phyloP scores from a whole-genome alignment of 2,329 filamentous ascomycete species.

The Diaporthe longicolla region DNA sequence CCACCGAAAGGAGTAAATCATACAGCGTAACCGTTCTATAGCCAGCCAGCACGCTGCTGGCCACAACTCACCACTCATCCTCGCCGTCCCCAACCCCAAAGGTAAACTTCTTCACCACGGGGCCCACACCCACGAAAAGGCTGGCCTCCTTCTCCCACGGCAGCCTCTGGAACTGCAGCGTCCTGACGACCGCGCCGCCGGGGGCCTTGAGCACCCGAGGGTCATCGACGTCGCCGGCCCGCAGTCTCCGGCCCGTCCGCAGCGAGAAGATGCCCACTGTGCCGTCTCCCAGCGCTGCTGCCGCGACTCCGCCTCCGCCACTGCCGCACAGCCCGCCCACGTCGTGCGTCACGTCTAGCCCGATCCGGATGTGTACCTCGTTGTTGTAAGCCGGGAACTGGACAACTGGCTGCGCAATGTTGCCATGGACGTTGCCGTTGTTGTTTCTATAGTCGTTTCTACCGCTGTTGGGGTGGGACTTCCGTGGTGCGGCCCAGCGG shows the following conservation, averaged over 20 bases:
- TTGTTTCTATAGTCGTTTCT: not conserved
- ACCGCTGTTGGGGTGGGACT: not conserved
- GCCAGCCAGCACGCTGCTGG: too few species aligned
- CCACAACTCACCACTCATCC: constrained; percentile 50
- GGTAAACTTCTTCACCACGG: constrained; percentile 59
- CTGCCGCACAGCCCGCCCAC: constrained; percentile 56
- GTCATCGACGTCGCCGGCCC: constrained; percentile 46
- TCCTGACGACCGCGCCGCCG: constrained; percentile 53
- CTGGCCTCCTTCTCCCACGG: constrained; percentile 60
- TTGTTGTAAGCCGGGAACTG: constrained; percentile 67
- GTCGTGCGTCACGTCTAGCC: constrained; percentile 65
- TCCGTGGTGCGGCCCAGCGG: constrained; percentile 51
- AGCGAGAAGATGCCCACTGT: constrained; percentile 66
- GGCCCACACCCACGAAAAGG: constrained; percentile 60
- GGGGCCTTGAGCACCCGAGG: constrained; percentile 36
- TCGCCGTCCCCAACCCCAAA: constrained; percentile 53
- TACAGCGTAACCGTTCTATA: not conserved
- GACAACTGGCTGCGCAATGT: constrained; percentile 57
- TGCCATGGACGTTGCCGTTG: too few species aligned
- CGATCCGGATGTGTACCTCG: constrained; percentile 61
- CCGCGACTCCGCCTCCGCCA: constrained; percentile 55
- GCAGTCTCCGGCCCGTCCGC: constrained; percentile 58
- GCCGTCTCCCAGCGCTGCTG: constrained; percentile 67
- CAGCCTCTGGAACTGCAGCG: constrained; percentile 62
- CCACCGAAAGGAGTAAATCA: not conserved